Evolutionary conservation across 371 early-diverging fungal genomes (phyloP).

Genomic region (Coemansia sp.): DNA sequence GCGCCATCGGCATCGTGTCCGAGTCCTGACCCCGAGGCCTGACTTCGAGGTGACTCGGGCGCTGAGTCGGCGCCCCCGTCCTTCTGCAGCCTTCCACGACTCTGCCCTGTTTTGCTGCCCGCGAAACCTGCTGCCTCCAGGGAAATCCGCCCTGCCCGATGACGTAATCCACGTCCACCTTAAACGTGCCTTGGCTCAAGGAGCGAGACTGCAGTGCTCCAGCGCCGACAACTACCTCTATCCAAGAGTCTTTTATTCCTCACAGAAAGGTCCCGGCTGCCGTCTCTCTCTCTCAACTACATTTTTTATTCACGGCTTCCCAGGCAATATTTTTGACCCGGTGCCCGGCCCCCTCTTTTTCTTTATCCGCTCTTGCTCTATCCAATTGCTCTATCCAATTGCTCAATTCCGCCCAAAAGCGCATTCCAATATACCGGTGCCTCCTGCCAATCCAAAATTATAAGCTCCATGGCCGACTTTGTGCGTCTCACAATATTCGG

Average conservation of each 20-base stretch:
- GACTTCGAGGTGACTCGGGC: not conserved
- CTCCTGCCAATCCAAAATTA: not conserved
- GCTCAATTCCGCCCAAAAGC: not conserved
- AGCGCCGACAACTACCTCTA: too few relatives aligned
- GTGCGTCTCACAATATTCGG: conserved; percentile 86
- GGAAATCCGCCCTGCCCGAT: not conserved
- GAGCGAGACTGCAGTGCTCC: too few relatives aligned
- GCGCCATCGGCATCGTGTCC: conserved; percentile 46
- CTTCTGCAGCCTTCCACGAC: too few relatives aligned
- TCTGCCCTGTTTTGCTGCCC: too few relatives aligned
- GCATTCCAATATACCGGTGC: not conserved
- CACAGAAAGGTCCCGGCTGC: too few relatives aligned
- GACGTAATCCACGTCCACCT: not conserved
- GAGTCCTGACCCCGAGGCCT: conserved; percentile 16
- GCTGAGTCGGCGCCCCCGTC: not conserved
- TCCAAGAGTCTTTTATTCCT: too few relatives aligned
- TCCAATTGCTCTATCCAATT: not conserved
- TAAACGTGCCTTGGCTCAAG: not conserved
- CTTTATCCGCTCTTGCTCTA: too few relatives aligned
- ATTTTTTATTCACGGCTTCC: too few relatives aligned
- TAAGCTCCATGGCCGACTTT: conserved; percentile 70
- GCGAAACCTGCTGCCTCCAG: too few relatives aligned
- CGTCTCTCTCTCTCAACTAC: too few relatives aligned
- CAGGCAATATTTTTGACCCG: too few relatives aligned
- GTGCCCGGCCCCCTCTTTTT: too few relatives aligned